phyloP scores from a whole-genome alignment of 495 filamentous ascomycete species.

The Neurospora discreta region DNA sequence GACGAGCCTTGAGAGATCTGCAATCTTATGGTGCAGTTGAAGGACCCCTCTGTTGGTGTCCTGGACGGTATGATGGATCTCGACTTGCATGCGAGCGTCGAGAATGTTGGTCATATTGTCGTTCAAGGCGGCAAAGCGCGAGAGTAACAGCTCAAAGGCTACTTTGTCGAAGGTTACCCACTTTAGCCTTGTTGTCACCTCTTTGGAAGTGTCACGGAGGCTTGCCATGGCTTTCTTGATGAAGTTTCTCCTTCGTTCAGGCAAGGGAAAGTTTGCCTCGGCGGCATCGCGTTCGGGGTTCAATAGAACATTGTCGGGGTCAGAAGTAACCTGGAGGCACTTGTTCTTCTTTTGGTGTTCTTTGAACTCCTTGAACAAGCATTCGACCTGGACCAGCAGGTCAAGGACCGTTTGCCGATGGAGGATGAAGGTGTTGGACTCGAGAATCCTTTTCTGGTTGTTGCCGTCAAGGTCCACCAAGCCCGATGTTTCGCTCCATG shows the following conservation, averaged over 20 bases:
- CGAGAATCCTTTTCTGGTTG: slow-evolving; percentile 21
- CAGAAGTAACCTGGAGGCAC: slow-evolving; percentile 18
- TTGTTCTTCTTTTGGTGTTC: slow-evolving; percentile 27
- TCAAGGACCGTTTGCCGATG: slow-evolving; percentile 34
- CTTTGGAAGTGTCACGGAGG: slow-evolving; percentile 18
- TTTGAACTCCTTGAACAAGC: slow-evolving; percentile 33
- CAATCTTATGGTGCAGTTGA: slow-evolving; percentile 31
- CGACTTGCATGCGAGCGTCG: slow-evolving; percentile 31
- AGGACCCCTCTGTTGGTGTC: slow-evolving; percentile 35
- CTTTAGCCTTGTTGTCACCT: slow-evolving; percentile 19
- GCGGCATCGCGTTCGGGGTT: slow-evolving; percentile 27
- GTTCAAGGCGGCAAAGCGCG: slow-evolving; percentile 29
- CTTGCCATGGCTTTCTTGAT: slow-evolving; percentile 32
- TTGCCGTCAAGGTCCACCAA: slow-evolving; percentile 26
- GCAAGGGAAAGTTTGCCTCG: slow-evolving; percentile 25
- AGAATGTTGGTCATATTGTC: slow-evolving; percentile 36
- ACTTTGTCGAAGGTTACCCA: slow-evolving; percentile 36
- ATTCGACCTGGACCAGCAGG: slow-evolving; percentile 33
- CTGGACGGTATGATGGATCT: slow-evolving; percentile 33
- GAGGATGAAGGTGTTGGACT: slow-evolving; percentile 32
- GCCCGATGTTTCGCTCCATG: slow-evolving; percentile 37
- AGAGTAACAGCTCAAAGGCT: slow-evolving; percentile 30
- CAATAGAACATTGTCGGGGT: slow-evolving; percentile 18
- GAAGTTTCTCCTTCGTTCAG: slow-evolving; percentile 21
- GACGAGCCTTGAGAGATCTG: slow-evolving; percentile 29